Conservation (phyloP, 1,284 basidiomycete species). For the Heterobasidion occidentale region DNA sequence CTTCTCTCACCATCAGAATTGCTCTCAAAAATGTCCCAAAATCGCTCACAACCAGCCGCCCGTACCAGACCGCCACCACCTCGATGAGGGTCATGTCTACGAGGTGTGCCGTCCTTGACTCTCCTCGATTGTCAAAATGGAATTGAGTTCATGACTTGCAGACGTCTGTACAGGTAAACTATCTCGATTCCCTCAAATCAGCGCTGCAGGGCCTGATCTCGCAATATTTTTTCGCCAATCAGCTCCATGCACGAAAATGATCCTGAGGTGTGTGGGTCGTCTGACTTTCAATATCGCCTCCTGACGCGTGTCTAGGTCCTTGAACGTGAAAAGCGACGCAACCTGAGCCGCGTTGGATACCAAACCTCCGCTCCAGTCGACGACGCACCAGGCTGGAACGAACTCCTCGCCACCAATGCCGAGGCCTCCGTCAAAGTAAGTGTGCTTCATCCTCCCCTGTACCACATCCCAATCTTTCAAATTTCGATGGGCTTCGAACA, state of each 20-base stretch:
- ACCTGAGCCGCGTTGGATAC: constrained; percentile 40
- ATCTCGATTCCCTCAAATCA: background rate
- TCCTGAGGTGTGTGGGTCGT: constrained; percentile 35
- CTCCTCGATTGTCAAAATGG: background rate
- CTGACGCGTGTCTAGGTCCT: constrained; percentile 29
- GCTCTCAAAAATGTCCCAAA: constrained; percentile 8
- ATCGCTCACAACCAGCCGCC: constrained; percentile 1
- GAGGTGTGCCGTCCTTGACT: constrained; percentile 1
- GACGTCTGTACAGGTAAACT: constrained; percentile 10
- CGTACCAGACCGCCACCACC: background rate
- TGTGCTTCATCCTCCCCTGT: background rate
- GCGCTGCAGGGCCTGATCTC: background rate
- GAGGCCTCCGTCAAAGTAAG: constrained; percentile 65
- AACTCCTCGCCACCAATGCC: constrained; percentile 55
- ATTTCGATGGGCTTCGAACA: background rate
- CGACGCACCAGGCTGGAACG: constrained; percentile 71
- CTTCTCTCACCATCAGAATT: constrained; percentile 5
- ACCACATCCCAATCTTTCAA: constrained; percentile 14
- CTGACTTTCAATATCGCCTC: background rate
- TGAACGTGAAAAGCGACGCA: constrained; percentile 50
- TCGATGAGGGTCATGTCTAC: no score
- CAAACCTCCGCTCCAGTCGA: constrained; percentile 43
- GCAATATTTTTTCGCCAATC: background rate
- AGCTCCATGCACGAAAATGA: constrained; percentile 63
- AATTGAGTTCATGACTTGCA: background rate